Conservation (phyloP, 768 basidiomycete species). For the Sistotremastrum niveocremeum region DNA sequence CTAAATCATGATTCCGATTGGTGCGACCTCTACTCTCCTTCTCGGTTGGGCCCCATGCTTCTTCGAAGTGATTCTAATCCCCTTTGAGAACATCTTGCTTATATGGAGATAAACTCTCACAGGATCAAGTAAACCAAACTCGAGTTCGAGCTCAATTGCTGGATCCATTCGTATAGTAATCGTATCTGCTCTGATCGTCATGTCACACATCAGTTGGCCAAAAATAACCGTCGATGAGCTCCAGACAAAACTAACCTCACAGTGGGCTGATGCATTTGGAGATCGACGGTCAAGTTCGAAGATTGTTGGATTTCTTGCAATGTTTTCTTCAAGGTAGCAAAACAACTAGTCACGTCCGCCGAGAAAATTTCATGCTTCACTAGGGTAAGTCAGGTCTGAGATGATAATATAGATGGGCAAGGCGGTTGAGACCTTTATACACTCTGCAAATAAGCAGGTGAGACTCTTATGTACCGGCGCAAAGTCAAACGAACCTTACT, state of each 20-base stretch:
- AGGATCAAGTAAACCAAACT: slow-evolving; percentile 12
- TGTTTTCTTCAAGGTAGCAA: slow-evolving; percentile 63
- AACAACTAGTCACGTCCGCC: slow-evolving; percentile 68
- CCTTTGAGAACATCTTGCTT: background rate
- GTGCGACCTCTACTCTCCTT: too few species aligned
- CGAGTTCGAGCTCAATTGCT: slow-evolving; percentile 11
- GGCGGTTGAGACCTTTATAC: slow-evolving; percentile 10
- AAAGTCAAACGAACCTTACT: slow-evolving; percentile 44
- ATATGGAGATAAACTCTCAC: background rate
- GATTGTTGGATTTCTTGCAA: slow-evolving; percentile 48
- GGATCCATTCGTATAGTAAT: slow-evolving; percentile 18
- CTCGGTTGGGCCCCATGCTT: slow-evolving; percentile 38
- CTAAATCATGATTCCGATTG: too few species aligned
- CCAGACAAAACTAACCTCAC: slow-evolving; percentile 33
- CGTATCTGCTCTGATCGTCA: slow-evolving; percentile 16
- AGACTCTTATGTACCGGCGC: too few species aligned
- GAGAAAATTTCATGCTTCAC: slow-evolving; percentile 79
- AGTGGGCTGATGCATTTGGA: slow-evolving; percentile 60
- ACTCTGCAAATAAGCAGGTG: slow-evolving; percentile 5
- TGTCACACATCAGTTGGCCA: background rate
- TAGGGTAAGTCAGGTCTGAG: slow-evolving; percentile 14
- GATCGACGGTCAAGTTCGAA: slow-evolving; percentile 26
- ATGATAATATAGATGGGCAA: background rate
- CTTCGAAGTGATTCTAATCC: slow-evolving; percentile 48
- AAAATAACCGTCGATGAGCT: slow-evolving; percentile 1